These are phyloP conservation scores for Nicotiana otophora DNA, from an alignment of 257 asterid species.

Conservation along the genomic window DNA sequence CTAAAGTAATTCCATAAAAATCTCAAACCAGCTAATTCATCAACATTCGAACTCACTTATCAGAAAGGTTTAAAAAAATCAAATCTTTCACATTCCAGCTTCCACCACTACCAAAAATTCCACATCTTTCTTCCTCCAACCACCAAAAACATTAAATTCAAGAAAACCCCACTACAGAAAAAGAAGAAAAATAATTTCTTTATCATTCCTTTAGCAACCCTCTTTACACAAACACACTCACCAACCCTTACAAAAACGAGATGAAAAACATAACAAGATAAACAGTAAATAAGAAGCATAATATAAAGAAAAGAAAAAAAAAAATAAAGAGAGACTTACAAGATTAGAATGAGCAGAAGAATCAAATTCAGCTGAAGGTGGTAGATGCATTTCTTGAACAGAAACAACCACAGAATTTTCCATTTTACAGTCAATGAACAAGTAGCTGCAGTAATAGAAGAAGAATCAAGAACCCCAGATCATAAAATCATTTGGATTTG, in stretches of 20 bases:
- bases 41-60: conserved; percentile 1
- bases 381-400: conserved; percentile 11
- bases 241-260: neutral
- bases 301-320: neutral
- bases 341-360: neutral
- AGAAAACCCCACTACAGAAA: neutral
- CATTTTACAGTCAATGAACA: neutral
- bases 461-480: neutral
- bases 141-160: neutral
- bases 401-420: conserved; percentile 1
- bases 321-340: neutral
- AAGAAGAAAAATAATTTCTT: neutral
- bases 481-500: neutral
- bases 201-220: neutral
- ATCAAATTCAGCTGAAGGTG: conserved; percentile 5
- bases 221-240: neutral
- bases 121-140: neutral
- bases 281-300: neutral
- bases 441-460: neutral
- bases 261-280: neutral
- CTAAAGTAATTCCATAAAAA: neutral
- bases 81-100: neutral
- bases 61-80: neutral
- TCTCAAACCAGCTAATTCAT: neutral
- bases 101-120: neutral